Evolutionary conservation across 495 filamentous ascomycete genomes (phyloP).

Genomic region (Penicillium simplicissimum): DNA sequence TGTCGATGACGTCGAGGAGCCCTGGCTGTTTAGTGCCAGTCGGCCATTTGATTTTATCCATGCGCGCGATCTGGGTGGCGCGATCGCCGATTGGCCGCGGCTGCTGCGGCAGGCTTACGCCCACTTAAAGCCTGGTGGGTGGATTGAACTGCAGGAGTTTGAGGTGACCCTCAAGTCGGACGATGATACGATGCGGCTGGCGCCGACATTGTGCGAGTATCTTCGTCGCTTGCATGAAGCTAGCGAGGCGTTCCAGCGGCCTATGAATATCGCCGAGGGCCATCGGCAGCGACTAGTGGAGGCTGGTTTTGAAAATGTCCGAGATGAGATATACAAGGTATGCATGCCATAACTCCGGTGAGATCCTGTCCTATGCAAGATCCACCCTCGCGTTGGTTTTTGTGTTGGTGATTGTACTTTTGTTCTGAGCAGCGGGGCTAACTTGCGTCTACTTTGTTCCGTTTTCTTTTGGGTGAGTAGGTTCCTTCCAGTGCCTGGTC

Average conservation of each 20-base stretch:
- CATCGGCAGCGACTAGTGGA: conserved; percentile 34
- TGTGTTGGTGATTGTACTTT: neutral
- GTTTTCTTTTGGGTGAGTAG: conserved; percentile 13
- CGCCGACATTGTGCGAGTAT: conserved; percentile 34
- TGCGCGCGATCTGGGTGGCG: conserved; percentile 47
- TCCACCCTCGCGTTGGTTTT: neutral
- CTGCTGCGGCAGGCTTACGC: conserved; percentile 36
- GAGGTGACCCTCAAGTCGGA: conserved; percentile 45
- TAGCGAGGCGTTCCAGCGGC: conserved; percentile 38
- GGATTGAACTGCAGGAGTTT: conserved; percentile 57
- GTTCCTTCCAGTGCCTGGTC: conserved; percentile 47
- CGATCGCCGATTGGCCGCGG: conserved; percentile 48
- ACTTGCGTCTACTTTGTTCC: conserved; percentile 1
- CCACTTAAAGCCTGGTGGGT: conserved; percentile 54
- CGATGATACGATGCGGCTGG: conserved; percentile 38
- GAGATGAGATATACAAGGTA: conserved; percentile 47
- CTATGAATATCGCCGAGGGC: conserved; percentile 40
- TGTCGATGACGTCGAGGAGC: conserved; percentile 51
- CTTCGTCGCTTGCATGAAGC: conserved; percentile 35
- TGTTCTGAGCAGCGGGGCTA: neutral
- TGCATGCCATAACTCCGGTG: neutral
- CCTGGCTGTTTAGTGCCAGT: conserved; percentile 48
- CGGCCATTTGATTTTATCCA: conserved; percentile 51
- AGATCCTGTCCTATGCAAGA: neutral
- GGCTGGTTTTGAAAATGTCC: conserved; percentile 42